Percentiles rank a stretch among this genome's conserved stretches.
Conservation (phyloP, 179 eudicot species). For the Gypsophila paniculata region DNA sequence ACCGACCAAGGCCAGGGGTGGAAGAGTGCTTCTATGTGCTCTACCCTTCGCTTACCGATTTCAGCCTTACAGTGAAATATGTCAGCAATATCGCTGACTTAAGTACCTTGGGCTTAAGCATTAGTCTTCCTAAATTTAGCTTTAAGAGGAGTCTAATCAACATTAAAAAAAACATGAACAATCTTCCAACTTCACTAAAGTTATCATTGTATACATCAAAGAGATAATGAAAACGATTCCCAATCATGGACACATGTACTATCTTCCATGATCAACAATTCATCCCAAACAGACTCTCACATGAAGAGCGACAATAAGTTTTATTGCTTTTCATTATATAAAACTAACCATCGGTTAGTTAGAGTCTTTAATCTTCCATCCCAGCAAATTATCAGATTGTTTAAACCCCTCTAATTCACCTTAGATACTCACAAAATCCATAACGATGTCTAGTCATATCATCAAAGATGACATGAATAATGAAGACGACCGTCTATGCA, state of each 20-base stretch:
- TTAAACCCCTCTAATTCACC: slow-evolving; percentile 3
- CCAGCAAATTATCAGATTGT: neutral
- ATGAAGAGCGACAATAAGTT: neutral
- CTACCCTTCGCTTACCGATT: neutral
- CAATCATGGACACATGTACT: neutral
- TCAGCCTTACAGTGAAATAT: neutral
- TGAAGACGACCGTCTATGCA: neutral
- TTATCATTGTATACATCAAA: neutral
- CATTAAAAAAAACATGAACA: neutral
- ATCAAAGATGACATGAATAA: neutral
- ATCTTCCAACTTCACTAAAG: neutral
- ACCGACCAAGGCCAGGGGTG: slow-evolving; percentile 1
- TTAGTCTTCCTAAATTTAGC: neutral
- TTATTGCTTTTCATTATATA: neutral
- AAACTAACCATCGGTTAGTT: neutral
- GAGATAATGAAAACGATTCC: neutral
- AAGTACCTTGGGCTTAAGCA: neutral
- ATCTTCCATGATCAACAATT: neutral
- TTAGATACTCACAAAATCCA: neutral
- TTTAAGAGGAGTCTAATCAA: neutral
- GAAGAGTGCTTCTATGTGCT: neutral
- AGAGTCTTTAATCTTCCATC: neutral
- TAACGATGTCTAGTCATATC: neutral
- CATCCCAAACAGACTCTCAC: slow-evolving; percentile 4
- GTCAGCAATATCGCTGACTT: neutral